Base-by-base conservation (phyloP, 176 grass and related monocot genomes). In the Thinopyrum elongatum region DNA sequence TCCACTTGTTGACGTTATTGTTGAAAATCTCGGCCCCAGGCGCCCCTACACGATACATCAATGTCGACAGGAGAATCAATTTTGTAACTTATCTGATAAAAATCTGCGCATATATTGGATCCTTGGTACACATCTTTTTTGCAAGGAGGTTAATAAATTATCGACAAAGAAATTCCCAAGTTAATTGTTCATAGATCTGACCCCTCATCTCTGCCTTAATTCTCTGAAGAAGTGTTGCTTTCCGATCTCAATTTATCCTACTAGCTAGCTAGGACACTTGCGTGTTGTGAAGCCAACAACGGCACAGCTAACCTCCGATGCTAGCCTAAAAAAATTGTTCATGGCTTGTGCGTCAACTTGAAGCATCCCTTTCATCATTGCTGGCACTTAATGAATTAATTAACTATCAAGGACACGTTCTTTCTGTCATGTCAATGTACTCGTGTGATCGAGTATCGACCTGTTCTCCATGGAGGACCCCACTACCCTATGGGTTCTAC, bases 11-110 rank as follows among this genome's bases (percentile, higher is more conserved):
- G 84, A 83, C 34, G 21, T 44, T 51, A 83, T 87, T 29, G 58
- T 84, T 87, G 66, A 90, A 87, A 87, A 83, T 67, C 80, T 80
- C 33, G 26, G 42, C 21, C 33, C 42, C 80, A 87, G 49, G 49
- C 55, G 74, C 65, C 36, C 1, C 23, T 31, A 49, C 34, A 23
- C 28, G 66, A 67, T 83, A 65, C 42, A 30, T 86, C 5, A n/a
- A 76, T n/a, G 46, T 22, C 63, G 4, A 41, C 1, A 2, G 0
- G 16, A 2, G 19, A 21, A 35, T 12, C 21, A 6, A 55, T 65
- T 57, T n/a, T 61, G 10, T 21, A 70, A 25, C 28, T n/a, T 59
- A 27, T 69, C 30, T 81, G 16, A 66, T 57, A 51, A 25, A 22
- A 57, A n/a, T n/a, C n/a, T n/a, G n/a, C n/a, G n/a, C 16, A 69